phyloP scores from a whole-genome alignment of 371 early-diverging fungal species.

The Syncephalastrum monosporum region DNA sequence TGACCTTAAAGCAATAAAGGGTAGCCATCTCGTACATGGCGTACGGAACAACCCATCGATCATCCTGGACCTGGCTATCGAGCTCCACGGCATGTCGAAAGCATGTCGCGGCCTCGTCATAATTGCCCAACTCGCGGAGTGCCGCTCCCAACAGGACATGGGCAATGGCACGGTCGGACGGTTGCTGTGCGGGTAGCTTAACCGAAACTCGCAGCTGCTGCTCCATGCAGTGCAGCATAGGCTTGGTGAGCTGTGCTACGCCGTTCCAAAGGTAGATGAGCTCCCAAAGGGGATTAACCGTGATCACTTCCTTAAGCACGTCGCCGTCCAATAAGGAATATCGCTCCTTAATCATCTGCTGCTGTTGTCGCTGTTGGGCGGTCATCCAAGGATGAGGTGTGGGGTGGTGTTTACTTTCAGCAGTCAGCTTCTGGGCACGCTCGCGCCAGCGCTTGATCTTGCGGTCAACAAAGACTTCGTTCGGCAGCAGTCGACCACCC shows the following conservation, averaged over 20 bases:
- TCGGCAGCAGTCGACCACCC: slow-evolving; percentile 36
- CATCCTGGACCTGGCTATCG: slow-evolving; percentile 12
- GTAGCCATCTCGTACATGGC: slow-evolving; percentile 30
- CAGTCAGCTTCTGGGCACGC: slow-evolving; percentile 14
- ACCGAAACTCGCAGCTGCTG: slow-evolving; percentile 10
- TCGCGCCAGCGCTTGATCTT: slow-evolving; percentile 41
- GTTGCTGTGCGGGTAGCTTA: neutral
- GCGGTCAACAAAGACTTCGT: slow-evolving; percentile 46
- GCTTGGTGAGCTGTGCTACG: slow-evolving; percentile 30
- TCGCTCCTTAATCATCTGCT: slow-evolving; percentile 15
- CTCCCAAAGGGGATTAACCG: slow-evolving; percentile 48
- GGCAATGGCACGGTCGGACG: slow-evolving; percentile 24
- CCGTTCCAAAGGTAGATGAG: slow-evolving; percentile 52
- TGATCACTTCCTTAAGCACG: slow-evolving; percentile 25
- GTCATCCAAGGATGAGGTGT: slow-evolving; percentile 11
- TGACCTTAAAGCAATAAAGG: slow-evolving; percentile 14
- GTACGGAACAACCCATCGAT: slow-evolving; percentile 27
- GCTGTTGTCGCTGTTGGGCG: slow-evolving; percentile 9
- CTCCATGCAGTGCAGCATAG: slow-evolving; percentile 30
- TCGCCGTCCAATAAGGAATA: slow-evolving; percentile 24
- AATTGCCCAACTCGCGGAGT: slow-evolving; percentile 36
- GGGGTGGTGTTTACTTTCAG: slow-evolving; percentile 5
- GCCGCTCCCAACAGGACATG: slow-evolving; percentile 38
- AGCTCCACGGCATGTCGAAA: slow-evolving; percentile 15
- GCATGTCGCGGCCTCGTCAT: slow-evolving; percentile 27